Base-by-base conservation (phyloP, 1,284 basidiomycete genomes). In the Lignosus rhinocerotis region DNA sequence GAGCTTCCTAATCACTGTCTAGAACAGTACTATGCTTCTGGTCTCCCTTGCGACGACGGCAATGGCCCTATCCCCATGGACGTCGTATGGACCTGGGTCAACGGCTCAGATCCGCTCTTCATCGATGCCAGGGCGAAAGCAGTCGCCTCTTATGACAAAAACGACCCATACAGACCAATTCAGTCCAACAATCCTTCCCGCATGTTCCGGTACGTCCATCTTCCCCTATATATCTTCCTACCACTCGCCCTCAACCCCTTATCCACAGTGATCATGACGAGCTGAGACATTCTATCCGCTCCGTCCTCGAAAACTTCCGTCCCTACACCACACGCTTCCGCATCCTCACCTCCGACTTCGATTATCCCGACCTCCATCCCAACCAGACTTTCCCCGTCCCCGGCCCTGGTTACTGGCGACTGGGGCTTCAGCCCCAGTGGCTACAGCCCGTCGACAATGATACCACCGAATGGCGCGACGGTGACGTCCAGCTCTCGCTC, bases 21-120 rank as follows among this genome's bases (percentile, higher is more conserved):
- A 14, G 70, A 71, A 33, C 64, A 55, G 14, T 66, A 68, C 53
- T 68, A 67, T 34, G 53, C 61, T 33, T 38, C 53, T 1, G 70
- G 70, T 1, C 55, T 53, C 6, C 57, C 57, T 1, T 69, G 69
- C 43, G 66, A 65, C 44, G 66, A 67, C 25, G 53, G 63, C 1
- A 46, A 50, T 1, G 53, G 63, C 2, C 61, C 64, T 25, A 34
- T 55, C n/a, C 60, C 53, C 14, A 63, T 72, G 52, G 70, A 72
- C 56, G 57, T 72, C 14, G 39, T 72, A 25, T 72, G 69, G 69
- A 72, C 70, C 3, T 72, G 70, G 70, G 68, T 70, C 41, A 72
- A 72, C 52, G 69, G 70, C 55, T 69, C 70, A 2, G 70, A 72
- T 50, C 56, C 63, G 1, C 63, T 69, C 25, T 62, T 66, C 41